Evolutionary conservation across 805 yeast genomes (phyloP).

Genomic region (Monosporozyma yasuniensis): DNA sequence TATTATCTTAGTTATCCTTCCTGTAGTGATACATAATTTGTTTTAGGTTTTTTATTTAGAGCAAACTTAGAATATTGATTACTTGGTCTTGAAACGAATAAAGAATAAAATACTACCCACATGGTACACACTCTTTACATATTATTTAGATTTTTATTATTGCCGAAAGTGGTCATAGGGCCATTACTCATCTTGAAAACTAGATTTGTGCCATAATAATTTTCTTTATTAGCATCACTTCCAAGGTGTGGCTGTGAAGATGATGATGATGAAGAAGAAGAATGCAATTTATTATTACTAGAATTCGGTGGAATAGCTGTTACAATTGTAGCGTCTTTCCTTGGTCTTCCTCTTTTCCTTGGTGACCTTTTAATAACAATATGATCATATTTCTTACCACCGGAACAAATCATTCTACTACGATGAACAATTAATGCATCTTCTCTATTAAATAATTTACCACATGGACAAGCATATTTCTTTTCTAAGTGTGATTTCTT

Average conservation of each 20-base stretch:
- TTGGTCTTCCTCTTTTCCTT: slow-evolving; percentile 23
- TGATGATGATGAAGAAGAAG: too few relatives aligned
- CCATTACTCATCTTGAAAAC: background rate
- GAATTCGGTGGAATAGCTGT: background rate
- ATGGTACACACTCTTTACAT: background rate
- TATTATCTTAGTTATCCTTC: too few relatives aligned
- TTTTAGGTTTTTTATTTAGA: too few relatives aligned
- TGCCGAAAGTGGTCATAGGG: background rate
- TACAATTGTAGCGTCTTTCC: slow-evolving; percentile 8
- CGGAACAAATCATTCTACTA: slow-evolving; percentile 69
- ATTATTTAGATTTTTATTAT: background rate
- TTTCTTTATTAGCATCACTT: background rate
- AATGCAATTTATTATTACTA: too few relatives aligned
- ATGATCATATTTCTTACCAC: slow-evolving; percentile 40
- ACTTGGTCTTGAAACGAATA: background rate
- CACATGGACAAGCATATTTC: slow-evolving; percentile 75
- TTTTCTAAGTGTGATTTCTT: slow-evolving; percentile 75
- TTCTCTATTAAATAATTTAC: slow-evolving; percentile 83
- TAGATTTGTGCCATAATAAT: background rate
- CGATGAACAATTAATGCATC: slow-evolving; percentile 84
- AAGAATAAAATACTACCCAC: background rate
- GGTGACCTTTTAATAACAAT: slow-evolving; percentile 26
- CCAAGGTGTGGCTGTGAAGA: background rate
- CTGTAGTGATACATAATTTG: too few relatives aligned
- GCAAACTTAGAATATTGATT: background rate